Conservation (phyloP, 1,284 basidiomycete species). For the Irpex lacteus region DNA sequence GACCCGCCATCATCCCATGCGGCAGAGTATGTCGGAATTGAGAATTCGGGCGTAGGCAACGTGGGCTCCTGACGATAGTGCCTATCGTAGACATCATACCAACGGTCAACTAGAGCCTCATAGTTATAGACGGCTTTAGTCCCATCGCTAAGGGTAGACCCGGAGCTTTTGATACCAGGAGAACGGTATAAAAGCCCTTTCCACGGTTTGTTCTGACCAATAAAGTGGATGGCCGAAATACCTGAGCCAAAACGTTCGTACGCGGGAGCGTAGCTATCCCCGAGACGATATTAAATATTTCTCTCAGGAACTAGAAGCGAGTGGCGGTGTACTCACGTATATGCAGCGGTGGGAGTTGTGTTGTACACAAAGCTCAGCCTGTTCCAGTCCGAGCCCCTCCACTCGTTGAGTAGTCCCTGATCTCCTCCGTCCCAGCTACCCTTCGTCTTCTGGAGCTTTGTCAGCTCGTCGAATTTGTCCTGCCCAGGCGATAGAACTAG, state of each 20-base stretch:
- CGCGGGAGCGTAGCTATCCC: conserved; percentile 85
- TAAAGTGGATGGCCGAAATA: conserved; percentile 92
- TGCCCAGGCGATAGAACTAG: conserved; percentile 84
- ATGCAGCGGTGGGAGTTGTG: conserved; percentile 95
- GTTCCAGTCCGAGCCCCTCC: conserved; percentile 85
- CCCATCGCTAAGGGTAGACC: conserved; percentile 26
- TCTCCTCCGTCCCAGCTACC: conserved; percentile 98
- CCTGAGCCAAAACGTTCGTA: conserved; percentile 89
- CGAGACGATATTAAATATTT: conserved; percentile 10
- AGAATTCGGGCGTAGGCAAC: conserved; percentile 50
- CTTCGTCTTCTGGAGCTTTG: conserved; percentile 63
- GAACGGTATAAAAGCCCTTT: conserved; percentile 64
- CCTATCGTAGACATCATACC: conserved; percentile 89
- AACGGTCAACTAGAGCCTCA: conserved; percentile 78
- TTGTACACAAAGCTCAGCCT: conserved; percentile 95
- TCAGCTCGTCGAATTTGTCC: conserved; percentile 79
- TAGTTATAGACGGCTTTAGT: conserved; percentile 66
- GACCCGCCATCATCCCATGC: conserved; percentile 61
- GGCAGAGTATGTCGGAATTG: conserved; percentile 66
- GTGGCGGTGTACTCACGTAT: conserved; percentile 67
- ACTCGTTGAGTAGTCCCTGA: conserved; percentile 95
- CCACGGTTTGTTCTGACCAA: conserved; percentile 95
- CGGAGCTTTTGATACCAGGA: conserved; percentile 41
- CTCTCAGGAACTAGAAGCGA: conserved; percentile 16
- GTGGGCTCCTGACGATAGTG: conserved; percentile 66